Percentiles rank a stretch among this genome's conserved stretches.
phyloP scores from a whole-genome alignment of 768 basidiomycete species.

The Rickenella mellea region DNA sequence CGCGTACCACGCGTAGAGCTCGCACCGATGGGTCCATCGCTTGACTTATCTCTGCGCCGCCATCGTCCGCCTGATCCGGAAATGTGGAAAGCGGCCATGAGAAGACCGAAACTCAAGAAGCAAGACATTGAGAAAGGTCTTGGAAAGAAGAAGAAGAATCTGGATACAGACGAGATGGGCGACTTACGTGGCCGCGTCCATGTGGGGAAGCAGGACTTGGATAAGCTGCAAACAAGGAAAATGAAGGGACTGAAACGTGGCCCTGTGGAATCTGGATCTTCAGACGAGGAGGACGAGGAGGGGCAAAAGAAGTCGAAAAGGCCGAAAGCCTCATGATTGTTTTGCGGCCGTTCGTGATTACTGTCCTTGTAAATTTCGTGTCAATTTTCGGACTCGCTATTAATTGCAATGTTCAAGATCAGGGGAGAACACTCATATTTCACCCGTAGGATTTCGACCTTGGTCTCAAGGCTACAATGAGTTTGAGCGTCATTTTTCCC shows the following conservation, averaged over 20 bases:
- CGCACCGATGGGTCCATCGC: constrained; percentile 81
- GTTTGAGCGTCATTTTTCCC: no score
- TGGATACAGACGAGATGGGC: constrained; percentile 98
- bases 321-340: background rate
- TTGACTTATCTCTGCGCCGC: constrained; percentile 76
- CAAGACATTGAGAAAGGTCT: constrained; percentile 76
- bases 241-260: constrained; percentile 83
- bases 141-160: constrained; percentile 90
- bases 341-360: background rate
- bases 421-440: no score
- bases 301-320: background rate
- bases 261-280: background rate
- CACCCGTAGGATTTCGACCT: no score
- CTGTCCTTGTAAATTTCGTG: no score
- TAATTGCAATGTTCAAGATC: no score
- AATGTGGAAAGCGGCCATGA: constrained; percentile 72
- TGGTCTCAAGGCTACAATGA: no score
- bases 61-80: constrained; percentile 70
- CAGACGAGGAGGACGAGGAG: background rate
- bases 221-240: constrained; percentile 82
- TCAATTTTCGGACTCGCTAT: no score
- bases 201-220: constrained; percentile 81
- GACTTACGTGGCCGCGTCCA: constrained; percentile 88
- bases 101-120: constrained; percentile 81
- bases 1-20: constrained; percentile 77